These are phyloP conservation scores for Fusarium albidum DNA, from an alignment of 2,329 filamentous ascomycete genomes.

Conservation along the genomic window DNA sequence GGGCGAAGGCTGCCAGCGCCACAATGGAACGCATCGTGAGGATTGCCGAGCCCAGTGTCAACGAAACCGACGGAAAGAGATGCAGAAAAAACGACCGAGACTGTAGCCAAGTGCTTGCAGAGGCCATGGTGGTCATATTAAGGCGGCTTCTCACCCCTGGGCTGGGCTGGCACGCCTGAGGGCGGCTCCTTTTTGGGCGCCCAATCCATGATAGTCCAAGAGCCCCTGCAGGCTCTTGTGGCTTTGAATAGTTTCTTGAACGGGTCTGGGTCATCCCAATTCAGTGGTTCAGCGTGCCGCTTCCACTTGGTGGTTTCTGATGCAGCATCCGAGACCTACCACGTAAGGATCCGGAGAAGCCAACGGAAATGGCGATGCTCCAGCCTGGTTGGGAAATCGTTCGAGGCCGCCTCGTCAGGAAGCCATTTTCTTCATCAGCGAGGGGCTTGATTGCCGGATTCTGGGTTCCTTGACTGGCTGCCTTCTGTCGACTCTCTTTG, in stretches of 20 bases:
- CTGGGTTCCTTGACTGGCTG: too few relatives aligned
- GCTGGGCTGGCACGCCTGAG: background rate
- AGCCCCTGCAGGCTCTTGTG: conserved; percentile 1
- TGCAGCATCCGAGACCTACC: too few relatives aligned
- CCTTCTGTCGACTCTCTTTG: too few relatives aligned
- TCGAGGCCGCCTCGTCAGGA: too few relatives aligned
- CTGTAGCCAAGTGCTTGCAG: background rate
- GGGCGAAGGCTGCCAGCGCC: conserved; percentile 24
- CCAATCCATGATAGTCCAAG: conserved; percentile 2
- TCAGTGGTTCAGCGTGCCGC: background rate
- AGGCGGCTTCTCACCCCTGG: background rate
- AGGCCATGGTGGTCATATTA: background rate
- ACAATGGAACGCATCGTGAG: conserved; percentile 28
- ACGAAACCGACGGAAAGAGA: background rate
- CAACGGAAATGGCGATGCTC: too few relatives aligned
- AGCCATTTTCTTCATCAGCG: too few relatives aligned
- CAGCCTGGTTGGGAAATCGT: too few relatives aligned
- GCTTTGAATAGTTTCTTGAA: conserved; percentile 1
- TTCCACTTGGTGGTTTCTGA: too few relatives aligned
- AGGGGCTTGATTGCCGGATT: too few relatives aligned
- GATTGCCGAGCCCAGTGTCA: background rate
- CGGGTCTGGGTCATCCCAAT: conserved; percentile 1
- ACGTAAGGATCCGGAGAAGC: too few relatives aligned
- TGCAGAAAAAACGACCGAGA: background rate
- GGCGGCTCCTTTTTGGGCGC: background rate